Percentiles rank a stretch among this genome's conserved stretches.
Evolutionary conservation across 495 filamentous ascomycete species (phyloP).

Genomic region (Pseudevernia furfuracea): DNA sequence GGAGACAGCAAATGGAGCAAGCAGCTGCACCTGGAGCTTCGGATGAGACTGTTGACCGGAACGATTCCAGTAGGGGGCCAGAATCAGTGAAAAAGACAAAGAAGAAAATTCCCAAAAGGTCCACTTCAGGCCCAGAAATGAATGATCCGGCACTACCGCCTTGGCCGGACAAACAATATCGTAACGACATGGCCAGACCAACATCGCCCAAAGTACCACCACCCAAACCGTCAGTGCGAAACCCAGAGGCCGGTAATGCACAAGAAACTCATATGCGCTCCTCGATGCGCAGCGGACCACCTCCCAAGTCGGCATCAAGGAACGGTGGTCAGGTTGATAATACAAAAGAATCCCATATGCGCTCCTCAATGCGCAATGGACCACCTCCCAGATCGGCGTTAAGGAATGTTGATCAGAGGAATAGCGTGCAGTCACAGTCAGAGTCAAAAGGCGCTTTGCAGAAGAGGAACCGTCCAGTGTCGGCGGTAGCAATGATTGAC

Average conservation of each 20-base stretch:
- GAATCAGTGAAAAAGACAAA: constrained; percentile 20
- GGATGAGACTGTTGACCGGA: constrained; percentile 34
- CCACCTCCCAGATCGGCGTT: constrained; percentile 24
- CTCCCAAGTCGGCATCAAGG: constrained; percentile 20
- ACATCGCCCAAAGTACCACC: constrained; percentile 8
- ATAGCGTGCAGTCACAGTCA: constrained; percentile 11
- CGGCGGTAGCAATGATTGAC: constrained; percentile 25
- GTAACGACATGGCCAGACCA: constrained; percentile 12
- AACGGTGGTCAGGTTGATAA: constrained; percentile 14
- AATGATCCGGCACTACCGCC: constrained; percentile 14
- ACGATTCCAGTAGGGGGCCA: constrained; percentile 15
- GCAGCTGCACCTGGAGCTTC: constrained; percentile 46
- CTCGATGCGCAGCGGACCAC: constrained; percentile 36
- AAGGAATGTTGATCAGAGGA: constrained; percentile 7
- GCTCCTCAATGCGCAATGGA: constrained; percentile 35
- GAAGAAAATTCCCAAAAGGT: constrained; percentile 18
- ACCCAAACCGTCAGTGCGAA: constrained; percentile 36
- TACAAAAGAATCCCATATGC: constrained; percentile 30
- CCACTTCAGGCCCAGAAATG: neutral
- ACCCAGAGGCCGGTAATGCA: constrained; percentile 21
- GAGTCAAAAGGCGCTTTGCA: constrained; percentile 31
- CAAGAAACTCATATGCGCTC: constrained; percentile 32
- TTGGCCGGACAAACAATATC: constrained; percentile 19
- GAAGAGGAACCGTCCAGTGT: constrained; percentile 30
- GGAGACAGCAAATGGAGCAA: constrained; percentile 48